Conservation (phyloP, 176 grass and related monocot genomes). For the Triticum turgidum region DNA sequence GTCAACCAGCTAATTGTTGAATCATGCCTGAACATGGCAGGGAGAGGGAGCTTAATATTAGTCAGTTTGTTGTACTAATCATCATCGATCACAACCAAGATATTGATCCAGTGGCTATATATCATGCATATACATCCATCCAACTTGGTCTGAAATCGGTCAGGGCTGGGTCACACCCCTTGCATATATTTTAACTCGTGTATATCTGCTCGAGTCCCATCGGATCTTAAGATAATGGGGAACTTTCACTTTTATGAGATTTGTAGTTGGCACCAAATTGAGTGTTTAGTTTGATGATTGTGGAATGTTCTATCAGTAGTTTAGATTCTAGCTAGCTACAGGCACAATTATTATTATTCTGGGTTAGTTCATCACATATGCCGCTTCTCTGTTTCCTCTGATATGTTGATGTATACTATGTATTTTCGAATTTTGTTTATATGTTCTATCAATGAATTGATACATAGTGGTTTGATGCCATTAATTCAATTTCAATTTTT, state of each 20-base stretch:
- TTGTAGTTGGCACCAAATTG: slow-evolving; percentile 37
- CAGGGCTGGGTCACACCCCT: slow-evolving; percentile 32
- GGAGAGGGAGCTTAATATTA: background rate
- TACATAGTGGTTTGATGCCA: background rate
- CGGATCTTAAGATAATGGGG: slow-evolving; percentile 32
- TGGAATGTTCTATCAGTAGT: slow-evolving; percentile 37
- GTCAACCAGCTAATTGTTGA: slow-evolving; percentile 46
- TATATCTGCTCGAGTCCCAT: slow-evolving; percentile 24
- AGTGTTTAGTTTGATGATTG: slow-evolving; percentile 30
- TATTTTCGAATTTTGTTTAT: background rate
- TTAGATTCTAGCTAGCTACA: slow-evolving; percentile 34
- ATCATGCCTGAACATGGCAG: slow-evolving; percentile 54
- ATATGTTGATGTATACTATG: background rate
- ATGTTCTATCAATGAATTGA: background rate
- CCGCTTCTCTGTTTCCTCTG: background rate
- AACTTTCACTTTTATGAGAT: slow-evolving; percentile 32
- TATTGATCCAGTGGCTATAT: slow-evolving; percentile 28
- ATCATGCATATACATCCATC: slow-evolving; percentile 32
- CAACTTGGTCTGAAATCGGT: slow-evolving; percentile 42
- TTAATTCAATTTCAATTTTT: background rate
- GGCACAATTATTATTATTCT: slow-evolving; percentile 23
- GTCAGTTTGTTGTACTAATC: background rate
- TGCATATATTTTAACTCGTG: slow-evolving; percentile 5
- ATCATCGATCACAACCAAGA: slow-evolving; percentile 48
- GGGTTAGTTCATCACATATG: background rate